Conservation (phyloP, 768 basidiomycete species). For the Lentinula detonsa region DNA sequence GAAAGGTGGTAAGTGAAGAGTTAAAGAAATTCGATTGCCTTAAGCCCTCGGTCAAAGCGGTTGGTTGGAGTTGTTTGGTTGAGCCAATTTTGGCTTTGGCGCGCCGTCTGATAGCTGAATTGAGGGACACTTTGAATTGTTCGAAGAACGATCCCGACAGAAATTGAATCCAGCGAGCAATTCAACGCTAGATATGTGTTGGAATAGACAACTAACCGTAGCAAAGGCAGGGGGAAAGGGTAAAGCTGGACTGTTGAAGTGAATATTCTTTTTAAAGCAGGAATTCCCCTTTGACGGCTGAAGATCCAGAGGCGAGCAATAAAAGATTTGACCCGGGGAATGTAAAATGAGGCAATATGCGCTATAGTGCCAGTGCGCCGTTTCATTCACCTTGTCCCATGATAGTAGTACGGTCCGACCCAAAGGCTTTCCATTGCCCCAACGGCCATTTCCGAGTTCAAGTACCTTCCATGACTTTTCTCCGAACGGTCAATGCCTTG, state of each 20-base stretch:
- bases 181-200: neutral
- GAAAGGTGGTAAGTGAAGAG: neutral
- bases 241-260: neutral
- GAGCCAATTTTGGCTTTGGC: neutral
- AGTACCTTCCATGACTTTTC: neutral
- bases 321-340: neutral
- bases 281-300: neutral
- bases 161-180: neutral
- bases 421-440: neutral
- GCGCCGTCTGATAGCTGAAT: neutral
- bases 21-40: neutral
- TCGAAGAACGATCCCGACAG: neutral
- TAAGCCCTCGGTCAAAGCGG: conserved; percentile 15
- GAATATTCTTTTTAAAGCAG: neutral
- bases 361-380: neutral
- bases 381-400: neutral
- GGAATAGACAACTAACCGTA: neutral
- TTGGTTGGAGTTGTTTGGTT: conserved; percentile 42
- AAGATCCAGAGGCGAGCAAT: neutral
- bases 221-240: neutral
- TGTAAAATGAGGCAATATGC: conserved; percentile 3
- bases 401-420: conserved; percentile 1
- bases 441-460: neutral
- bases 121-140: neutral
- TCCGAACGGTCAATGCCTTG: neutral